Base-by-base conservation (phyloP, 179 eudicot species). In the Beta macrorhiza region DNA sequence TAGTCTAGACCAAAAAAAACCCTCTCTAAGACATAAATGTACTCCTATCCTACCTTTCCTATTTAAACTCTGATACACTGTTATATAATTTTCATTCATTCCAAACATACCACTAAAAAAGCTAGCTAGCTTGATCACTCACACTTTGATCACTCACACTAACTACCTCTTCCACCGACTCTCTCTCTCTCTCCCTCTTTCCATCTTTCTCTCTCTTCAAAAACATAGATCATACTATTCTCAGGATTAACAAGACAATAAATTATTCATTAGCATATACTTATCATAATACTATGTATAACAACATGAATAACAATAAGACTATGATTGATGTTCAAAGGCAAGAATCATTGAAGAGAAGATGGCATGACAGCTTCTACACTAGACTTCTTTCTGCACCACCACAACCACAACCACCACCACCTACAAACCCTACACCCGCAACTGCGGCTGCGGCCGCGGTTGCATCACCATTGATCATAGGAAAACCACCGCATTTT, bases 311-410 rank as follows among this genome's bases (percentile, higher is more conserved):
- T 15, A 79, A 67, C 47, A 83, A 74, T 16, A 80, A 16, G 42
- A 37, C 42, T 16, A 61, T 9, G 12, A 65, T 63, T 49, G 79
- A 67, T 4, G 37, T 77, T 25, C 84, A 81, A 29, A 78, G 82
- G 19, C 84, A 84, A 81, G 84, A 78, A 61, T 22, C 79, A 44
- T 53, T 84, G 19, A 84, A 84, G 42, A 84, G 87, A 14, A 84
- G 84, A 78, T 84, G 87, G 87, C 82, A 84, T 84, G 87, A 84
- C 64, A 81, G 84, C 67, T 81, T 84, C 56, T 86, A 79, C 79
- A 82, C 85, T 2, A 76, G 77, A 67, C 83, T 86, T 20, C 78
- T 83, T 15, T 59, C n/a, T 29, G 6, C 57, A 32, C 42, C 53
- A 0, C 53, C 73, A 7, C 19, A 68, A 17, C 6, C 70, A 20